A percentile compares a stretch with the other conserved stretches of the same genome.
phyloP scores from a whole-genome alignment of 129 eudicot species.

The Oenanthe sinensis region DNA sequence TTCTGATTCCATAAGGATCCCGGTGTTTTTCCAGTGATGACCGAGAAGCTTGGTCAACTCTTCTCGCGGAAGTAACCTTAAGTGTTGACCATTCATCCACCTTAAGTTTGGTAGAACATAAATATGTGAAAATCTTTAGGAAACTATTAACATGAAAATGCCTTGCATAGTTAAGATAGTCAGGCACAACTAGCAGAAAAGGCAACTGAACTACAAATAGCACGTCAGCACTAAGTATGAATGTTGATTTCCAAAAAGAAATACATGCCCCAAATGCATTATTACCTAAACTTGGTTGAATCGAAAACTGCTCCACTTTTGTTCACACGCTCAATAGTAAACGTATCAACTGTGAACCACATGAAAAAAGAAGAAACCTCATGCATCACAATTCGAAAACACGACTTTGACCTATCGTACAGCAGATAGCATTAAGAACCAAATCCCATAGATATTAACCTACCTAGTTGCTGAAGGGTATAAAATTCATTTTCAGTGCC shows the following conservation, averaged over 20 bases:
- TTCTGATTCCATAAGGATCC: slow-evolving; percentile 60
- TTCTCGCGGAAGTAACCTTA: slow-evolving; percentile 67
- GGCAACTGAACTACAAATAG: background rate
- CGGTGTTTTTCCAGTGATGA: slow-evolving; percentile 59
- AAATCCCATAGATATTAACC: slow-evolving; percentile 6
- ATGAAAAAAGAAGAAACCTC: slow-evolving; percentile 2
- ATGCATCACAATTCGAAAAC: background rate
- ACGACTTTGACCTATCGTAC: background rate
- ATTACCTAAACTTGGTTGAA: slow-evolving; percentile 71
- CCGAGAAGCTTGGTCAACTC: slow-evolving; percentile 57
- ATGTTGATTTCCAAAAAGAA: background rate
- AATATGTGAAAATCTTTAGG: slow-evolving; percentile 2
- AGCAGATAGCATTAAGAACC: slow-evolving; percentile 12
- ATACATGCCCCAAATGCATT: slow-evolving; percentile 3
- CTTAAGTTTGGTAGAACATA: slow-evolving; percentile 27
- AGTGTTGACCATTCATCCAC: slow-evolving; percentile 97
- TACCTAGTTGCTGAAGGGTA: slow-evolving; percentile 74
- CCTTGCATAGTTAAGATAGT: slow-evolving; percentile 14
- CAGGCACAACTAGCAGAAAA: background rate
- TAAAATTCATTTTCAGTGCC: slow-evolving; percentile 91
- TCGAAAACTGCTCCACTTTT: slow-evolving; percentile 94
- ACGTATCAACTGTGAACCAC: slow-evolving; percentile 71
- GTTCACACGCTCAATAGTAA: slow-evolving; percentile 86
- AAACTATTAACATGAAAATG: slow-evolving; percentile 7
- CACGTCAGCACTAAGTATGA: background rate